Percentiles rank a stretch among this genome's conserved stretches.
phyloP scores from a whole-genome alignment of 805 yeast species.

The Kodamaea hsintzibuensis region DNA sequence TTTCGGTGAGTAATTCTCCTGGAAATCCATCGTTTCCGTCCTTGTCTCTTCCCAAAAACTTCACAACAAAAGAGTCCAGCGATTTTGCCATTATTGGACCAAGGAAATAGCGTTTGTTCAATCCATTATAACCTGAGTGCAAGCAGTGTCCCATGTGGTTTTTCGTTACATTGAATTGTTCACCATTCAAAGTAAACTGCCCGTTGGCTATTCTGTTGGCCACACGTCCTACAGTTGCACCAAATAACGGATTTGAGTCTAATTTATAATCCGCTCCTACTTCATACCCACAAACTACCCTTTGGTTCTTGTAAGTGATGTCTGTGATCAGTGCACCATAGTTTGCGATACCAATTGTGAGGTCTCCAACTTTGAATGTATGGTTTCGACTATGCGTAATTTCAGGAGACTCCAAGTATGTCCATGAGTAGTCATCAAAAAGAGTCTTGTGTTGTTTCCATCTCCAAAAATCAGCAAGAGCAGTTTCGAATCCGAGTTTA shows the following conservation, averaged over 20 bases:
- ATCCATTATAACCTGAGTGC: slow-evolving; percentile 59
- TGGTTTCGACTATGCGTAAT: slow-evolving; percentile 37
- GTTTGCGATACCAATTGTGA: slow-evolving; percentile 46
- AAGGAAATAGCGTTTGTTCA: slow-evolving; percentile 48
- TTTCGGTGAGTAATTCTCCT: slow-evolving; percentile 49
- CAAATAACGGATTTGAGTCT: slow-evolving; percentile 51
- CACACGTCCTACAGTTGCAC: slow-evolving; percentile 65
- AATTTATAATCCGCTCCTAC: slow-evolving; percentile 29
- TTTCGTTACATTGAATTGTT: slow-evolving; percentile 39
- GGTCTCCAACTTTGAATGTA: slow-evolving; percentile 30
- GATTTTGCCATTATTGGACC: slow-evolving; percentile 52
- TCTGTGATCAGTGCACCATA: slow-evolving; percentile 54
- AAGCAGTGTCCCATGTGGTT: slow-evolving; percentile 46
- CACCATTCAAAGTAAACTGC: slow-evolving; percentile 39
- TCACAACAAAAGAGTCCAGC: slow-evolving; percentile 30
- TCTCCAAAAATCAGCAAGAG: slow-evolving; percentile 74
- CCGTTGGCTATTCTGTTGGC: slow-evolving; percentile 61
- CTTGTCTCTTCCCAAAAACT: slow-evolving; percentile 44
- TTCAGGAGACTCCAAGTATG: slow-evolving; percentile 20
- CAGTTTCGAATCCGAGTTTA: slow-evolving; percentile 53
- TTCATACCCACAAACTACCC: slow-evolving; percentile 42
- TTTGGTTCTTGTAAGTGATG: slow-evolving; percentile 37
- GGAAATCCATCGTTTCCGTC: slow-evolving; percentile 61
- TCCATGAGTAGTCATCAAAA: slow-evolving; percentile 37
- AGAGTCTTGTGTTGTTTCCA: slow-evolving; percentile 74